Evolutionary conservation across 352 stramenopile genomes (phyloP).

Genomic region (Phytophthora sp.): DNA sequence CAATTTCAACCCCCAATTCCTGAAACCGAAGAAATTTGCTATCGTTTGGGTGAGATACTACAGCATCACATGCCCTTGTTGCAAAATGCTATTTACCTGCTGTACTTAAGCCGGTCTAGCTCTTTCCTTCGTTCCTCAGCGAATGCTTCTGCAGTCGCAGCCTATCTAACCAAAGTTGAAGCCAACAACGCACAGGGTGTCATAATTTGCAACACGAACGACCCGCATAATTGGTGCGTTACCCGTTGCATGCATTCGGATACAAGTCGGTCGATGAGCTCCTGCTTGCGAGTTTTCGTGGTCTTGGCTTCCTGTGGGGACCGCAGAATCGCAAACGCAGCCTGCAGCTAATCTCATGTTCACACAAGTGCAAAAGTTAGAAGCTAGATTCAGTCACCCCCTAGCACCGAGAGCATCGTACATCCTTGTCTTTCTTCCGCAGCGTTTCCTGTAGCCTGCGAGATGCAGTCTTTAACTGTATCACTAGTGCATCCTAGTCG

Average conservation of each 20-base stretch:
- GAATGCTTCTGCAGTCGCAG: conserved; percentile 53
- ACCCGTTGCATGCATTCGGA: conserved; percentile 66
- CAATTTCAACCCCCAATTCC: conserved; percentile 65
- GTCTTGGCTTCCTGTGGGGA: conserved; percentile 67
- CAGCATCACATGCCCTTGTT: not conserved
- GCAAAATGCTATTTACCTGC: conserved; percentile 36
- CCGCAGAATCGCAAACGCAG: conserved; percentile 59
- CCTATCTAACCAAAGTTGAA: conserved; percentile 40
- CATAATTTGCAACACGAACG: no score
- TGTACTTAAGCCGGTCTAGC: conserved; percentile 58
- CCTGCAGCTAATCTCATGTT: conserved; percentile 45
- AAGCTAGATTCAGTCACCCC: no score
- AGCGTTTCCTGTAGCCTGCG: conserved; percentile 65
- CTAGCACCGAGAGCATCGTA: no score
- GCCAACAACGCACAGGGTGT: not conserved
- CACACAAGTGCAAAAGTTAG: not conserved
- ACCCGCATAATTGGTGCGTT: not conserved
- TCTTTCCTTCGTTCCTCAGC: conserved; percentile 63
- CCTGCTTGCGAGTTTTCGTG: conserved; percentile 62
- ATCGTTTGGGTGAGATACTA: not conserved
- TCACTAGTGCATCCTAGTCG: conserved; percentile 51
- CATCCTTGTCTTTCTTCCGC: conserved; percentile 74
- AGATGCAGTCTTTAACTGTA: conserved; percentile 64
- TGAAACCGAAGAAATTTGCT: conserved; percentile 78
- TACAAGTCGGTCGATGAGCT: conserved; percentile 67